A percentile compares a stretch with the other conserved stretches of the same genome.
phyloP scores from a whole-genome alignment of 23 red algal species.

The Chondrus crispus region DNA sequence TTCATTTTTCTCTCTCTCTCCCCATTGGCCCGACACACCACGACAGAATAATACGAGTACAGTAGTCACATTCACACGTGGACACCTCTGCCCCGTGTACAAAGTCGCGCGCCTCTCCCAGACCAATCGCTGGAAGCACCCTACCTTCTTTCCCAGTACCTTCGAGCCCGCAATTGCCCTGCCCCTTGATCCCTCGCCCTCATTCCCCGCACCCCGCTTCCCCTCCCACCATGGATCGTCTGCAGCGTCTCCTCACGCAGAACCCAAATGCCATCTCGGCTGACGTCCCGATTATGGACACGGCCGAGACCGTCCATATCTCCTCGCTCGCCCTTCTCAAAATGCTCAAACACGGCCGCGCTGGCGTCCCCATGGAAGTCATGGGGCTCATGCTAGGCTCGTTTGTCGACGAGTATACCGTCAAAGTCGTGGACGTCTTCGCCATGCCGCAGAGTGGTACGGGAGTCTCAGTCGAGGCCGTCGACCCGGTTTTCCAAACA shows the following conservation, averaged over 20 bases:
- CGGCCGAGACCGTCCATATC: slow-evolving; percentile 92
- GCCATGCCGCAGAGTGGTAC: slow-evolving; percentile 99
- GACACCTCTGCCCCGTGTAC: too few relatives aligned
- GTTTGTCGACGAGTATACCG: slow-evolving; percentile 99
- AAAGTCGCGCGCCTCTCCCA: too few relatives aligned
- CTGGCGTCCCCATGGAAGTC: slow-evolving; percentile 99
- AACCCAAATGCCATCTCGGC: slow-evolving; percentile 33
- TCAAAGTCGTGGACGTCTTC: slow-evolving; percentile 99
- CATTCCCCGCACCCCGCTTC: not conserved
- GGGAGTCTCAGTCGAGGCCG: slow-evolving; percentile 95
- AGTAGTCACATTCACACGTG: too few relatives aligned
- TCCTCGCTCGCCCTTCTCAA: slow-evolving; percentile 98
- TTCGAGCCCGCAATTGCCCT: too few relatives aligned
- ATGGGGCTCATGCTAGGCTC: slow-evolving; percentile 99
- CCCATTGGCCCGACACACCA: too few relatives aligned
- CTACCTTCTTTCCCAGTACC: too few relatives aligned
- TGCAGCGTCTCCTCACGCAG: slow-evolving; percentile 74
- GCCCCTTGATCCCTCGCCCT: not conserved
- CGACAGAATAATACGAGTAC: too few relatives aligned
- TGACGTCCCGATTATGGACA: slow-evolving; percentile 84
- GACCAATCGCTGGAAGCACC: too few relatives aligned
- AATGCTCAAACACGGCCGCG: slow-evolving; percentile 99
- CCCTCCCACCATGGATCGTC: slow-evolving; percentile 66
- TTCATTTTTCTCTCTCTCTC: too few relatives aligned
- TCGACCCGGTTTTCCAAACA: slow-evolving; percentile 96